phyloP scores from a whole-genome alignment of 192 early-diverging fungal species.

The Polychytrium aggregatum region DNA sequence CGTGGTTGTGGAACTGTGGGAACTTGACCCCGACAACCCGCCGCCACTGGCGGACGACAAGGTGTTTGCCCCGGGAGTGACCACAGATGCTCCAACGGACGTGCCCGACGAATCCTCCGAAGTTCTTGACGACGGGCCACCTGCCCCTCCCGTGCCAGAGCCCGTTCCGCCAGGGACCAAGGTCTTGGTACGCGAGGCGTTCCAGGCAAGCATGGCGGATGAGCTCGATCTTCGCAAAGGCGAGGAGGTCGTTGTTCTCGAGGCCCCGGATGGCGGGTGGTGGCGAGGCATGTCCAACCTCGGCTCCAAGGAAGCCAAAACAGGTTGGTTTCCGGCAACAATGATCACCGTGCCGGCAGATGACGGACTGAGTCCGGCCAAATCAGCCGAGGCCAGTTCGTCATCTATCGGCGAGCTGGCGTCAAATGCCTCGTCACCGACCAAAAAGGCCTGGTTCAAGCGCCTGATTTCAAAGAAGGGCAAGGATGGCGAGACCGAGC shows the following conservation, averaged over 20 bases:
- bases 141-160: constrained; percentile 2
- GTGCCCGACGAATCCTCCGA: neutral
- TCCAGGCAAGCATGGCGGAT: constrained; percentile 32
- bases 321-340: constrained; percentile 42
- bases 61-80: too few species aligned
- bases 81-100: neutral
- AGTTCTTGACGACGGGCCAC: too few species aligned
- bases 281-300: constrained; percentile 40
- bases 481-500: neutral
- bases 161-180: constrained; percentile 31
- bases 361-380: constrained; percentile 3
- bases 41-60: too few species aligned
- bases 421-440: constrained; percentile 1
- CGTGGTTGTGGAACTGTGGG: constrained; percentile 32
- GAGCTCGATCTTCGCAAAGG: constrained; percentile 32
- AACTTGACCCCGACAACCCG: neutral
- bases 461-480: constrained; percentile 8
- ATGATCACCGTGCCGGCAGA: constrained; percentile 17
- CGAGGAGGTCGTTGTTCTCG: constrained; percentile 31
- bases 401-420: constrained; percentile 10
- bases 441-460: constrained; percentile 21
- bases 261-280: constrained; percentile 45
- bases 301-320: constrained; percentile 23
- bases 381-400: constrained; percentile 4
- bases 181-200: constrained; percentile 19